Percentiles rank a stretch among this genome's conserved stretches.
Evolutionary conservation across 2,329 filamentous ascomycete genomes (phyloP).

Genomic region (Cytospora piceae): DNA sequence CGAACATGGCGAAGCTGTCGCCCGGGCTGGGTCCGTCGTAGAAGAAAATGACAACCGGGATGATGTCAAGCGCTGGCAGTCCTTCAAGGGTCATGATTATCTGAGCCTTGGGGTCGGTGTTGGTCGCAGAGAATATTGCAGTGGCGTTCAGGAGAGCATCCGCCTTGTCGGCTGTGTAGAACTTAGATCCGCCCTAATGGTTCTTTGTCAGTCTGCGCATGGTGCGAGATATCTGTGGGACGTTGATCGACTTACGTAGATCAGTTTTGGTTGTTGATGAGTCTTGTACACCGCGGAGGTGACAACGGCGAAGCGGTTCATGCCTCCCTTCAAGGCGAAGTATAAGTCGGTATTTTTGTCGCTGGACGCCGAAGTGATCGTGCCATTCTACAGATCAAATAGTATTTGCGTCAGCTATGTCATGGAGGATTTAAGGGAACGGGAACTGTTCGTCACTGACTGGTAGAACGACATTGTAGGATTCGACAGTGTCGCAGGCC

Average conservation of each 20-base stretch:
- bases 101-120: slow-evolving; percentile 37
- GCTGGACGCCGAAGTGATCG: slow-evolving; percentile 33
- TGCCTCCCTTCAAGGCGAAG: slow-evolving; percentile 36
- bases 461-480: slow-evolving; percentile 35
- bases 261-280: slow-evolving; percentile 31
- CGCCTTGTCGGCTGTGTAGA: slow-evolving; percentile 29
- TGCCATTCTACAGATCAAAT: slow-evolving; percentile 33
- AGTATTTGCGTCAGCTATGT: not conserved
- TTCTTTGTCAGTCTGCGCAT: not conserved
- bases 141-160: slow-evolving; percentile 37
- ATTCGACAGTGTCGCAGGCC: slow-evolving; percentile 35
- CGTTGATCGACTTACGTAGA: slow-evolving; percentile 29
- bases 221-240: not conserved
- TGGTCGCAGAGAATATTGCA: slow-evolving; percentile 32
- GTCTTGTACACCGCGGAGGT: slow-evolving; percentile 35
- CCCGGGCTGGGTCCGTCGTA: slow-evolving; percentile 38
- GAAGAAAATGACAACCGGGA: slow-evolving; percentile 34
- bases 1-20: slow-evolving; percentile 34
- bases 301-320: slow-evolving; percentile 36
- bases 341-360: slow-evolving; percentile 33
- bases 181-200: not conserved
- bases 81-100: slow-evolving; percentile 37
- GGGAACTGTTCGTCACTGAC: slow-evolving; percentile 20
- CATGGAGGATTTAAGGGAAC: not conserved
- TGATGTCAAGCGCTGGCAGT: slow-evolving; percentile 9